Percentiles rank a stretch among this genome's conserved stretches.
phyloP scores from a whole-genome alignment of 805 yeast species.

The Hanseniaspora osmophila region DNA sequence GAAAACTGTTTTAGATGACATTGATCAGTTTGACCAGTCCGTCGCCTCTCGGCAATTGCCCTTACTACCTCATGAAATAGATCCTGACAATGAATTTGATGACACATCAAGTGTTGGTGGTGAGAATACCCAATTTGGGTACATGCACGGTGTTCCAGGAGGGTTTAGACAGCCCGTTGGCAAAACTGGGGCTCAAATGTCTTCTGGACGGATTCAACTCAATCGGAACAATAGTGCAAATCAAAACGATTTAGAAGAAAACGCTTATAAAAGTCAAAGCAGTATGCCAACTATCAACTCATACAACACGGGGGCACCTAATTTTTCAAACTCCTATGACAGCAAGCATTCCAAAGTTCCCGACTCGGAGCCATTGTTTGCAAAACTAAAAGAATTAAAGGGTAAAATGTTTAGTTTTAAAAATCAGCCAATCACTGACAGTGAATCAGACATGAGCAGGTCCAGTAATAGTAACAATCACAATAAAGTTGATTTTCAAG shows the following conservation, averaged over 20 bases:
- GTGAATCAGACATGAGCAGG: not conserved
- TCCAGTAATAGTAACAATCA: slow-evolving; percentile 7
- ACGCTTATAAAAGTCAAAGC: not conserved
- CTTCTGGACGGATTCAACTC: not conserved
- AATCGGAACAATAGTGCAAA: not conserved
- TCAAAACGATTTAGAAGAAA: not conserved
- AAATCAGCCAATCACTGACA: slow-evolving; percentile 12
- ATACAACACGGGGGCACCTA: not conserved
- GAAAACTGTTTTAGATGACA: slow-evolving; percentile 5
- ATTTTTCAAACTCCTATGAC: not conserved
- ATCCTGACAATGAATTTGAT: not conserved
- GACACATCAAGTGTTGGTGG: not conserved
- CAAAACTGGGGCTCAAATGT: not conserved
- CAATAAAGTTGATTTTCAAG: slow-evolving; percentile 20
- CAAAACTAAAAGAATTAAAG: slow-evolving; percentile 21
- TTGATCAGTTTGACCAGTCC: slow-evolving; percentile 14
- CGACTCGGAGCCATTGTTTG: slow-evolving; percentile 19
- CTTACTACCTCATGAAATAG: slow-evolving; percentile 18
- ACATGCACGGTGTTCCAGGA: not conserved
- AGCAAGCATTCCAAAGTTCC: not conserved
- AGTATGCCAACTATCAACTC: not conserved
- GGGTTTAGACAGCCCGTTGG: not conserved
- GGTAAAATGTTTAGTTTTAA: slow-evolving; percentile 23
- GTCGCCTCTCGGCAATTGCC: slow-evolving; percentile 21
- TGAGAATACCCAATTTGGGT: not conserved